phyloP scores from a whole-genome alignment of 805 yeast species.

The Kuraishia capsulata region DNA sequence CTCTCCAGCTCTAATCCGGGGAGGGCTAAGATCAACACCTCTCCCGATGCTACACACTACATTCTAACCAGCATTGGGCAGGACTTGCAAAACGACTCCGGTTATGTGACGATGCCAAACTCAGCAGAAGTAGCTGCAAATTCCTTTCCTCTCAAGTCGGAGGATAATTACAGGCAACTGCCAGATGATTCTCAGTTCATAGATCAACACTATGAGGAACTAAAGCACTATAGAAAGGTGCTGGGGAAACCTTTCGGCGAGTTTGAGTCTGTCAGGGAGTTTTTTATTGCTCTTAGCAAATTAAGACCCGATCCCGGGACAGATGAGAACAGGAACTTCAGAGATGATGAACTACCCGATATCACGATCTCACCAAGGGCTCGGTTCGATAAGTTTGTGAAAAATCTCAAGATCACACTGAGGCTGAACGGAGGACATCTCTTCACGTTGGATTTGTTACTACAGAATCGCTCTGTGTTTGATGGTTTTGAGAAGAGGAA shows the following conservation, averaged over 20 bases:
- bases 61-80: background rate
- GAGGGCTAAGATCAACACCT: slow-evolving; percentile 1
- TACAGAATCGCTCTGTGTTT: slow-evolving; percentile 39
- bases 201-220: slow-evolving; percentile 37
- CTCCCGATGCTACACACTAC: slow-evolving; percentile 1
- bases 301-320: slow-evolving; percentile 14
- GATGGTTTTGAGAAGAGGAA: slow-evolving; percentile 28
- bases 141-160: background rate
- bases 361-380: slow-evolving; percentile 7
- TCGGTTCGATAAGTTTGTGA: slow-evolving; percentile 24
- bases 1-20: no score
- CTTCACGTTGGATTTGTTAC: slow-evolving; percentile 45
- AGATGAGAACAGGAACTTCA: slow-evolving; percentile 1
- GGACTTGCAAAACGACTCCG: background rate
- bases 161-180: slow-evolving; percentile 30
- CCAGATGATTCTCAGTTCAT: slow-evolving; percentile 47
- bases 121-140: background rate
- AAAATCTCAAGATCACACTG: slow-evolving; percentile 32
- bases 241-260: slow-evolving; percentile 26
- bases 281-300: slow-evolving; percentile 28
- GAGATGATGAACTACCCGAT: slow-evolving; percentile 3
- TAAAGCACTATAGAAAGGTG: slow-evolving; percentile 22
- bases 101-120: background rate
- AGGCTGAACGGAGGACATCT: slow-evolving; percentile 50
- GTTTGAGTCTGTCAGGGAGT: slow-evolving; percentile 26